phyloP scores from a whole-genome alignment of 2,329 filamentous ascomycete genomes.

The Alternaria longipes region DNA sequence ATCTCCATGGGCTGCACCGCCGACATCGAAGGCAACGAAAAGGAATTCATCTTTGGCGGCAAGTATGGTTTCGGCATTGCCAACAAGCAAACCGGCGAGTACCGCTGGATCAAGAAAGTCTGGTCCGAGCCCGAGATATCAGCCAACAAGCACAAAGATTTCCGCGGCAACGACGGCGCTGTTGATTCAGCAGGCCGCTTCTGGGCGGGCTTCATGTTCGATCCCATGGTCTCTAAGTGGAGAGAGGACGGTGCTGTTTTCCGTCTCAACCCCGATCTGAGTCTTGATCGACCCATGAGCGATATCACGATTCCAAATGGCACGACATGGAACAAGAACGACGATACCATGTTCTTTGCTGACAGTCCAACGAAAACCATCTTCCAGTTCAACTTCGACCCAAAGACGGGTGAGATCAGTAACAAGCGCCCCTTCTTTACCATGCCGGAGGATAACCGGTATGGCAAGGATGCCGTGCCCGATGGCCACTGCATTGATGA shows the following conservation, averaged over 20 bases:
- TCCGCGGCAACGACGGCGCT: constrained; percentile 82
- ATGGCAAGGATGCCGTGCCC: constrained; percentile 64
- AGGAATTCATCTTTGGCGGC: constrained; percentile 78
- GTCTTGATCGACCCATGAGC: constrained; percentile 67
- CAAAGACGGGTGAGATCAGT: constrained; percentile 68
- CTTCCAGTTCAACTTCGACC: constrained; percentile 77
- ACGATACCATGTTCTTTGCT: constrained; percentile 81
- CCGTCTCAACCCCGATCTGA: constrained; percentile 71
- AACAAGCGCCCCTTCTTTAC: constrained; percentile 78
- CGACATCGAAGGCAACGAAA: constrained; percentile 74
- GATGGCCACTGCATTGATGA: constrained; percentile 87
- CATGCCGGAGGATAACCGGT: constrained; percentile 64
- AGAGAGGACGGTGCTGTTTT: constrained; percentile 73
- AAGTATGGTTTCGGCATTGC: constrained; percentile 85
- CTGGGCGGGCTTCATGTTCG: constrained; percentile 88
- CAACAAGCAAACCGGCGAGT: constrained; percentile 67
- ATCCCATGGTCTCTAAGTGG: constrained; percentile 69
- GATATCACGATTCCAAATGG: constrained; percentile 83
- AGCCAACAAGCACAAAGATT: constrained; percentile 57
- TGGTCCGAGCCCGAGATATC: constrained; percentile 62
- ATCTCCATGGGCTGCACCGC: constrained; percentile 70
- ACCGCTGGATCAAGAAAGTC: constrained; percentile 65
- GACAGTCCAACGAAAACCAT: constrained; percentile 78
- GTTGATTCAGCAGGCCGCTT: constrained; percentile 82
- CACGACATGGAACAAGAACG: constrained; percentile 79